Evolutionary conservation across 2,329 filamentous ascomycete genomes (phyloP), one percentile per base, ranked within the genome.

Genomic region (Exutisphaerella laricina): DNA sequence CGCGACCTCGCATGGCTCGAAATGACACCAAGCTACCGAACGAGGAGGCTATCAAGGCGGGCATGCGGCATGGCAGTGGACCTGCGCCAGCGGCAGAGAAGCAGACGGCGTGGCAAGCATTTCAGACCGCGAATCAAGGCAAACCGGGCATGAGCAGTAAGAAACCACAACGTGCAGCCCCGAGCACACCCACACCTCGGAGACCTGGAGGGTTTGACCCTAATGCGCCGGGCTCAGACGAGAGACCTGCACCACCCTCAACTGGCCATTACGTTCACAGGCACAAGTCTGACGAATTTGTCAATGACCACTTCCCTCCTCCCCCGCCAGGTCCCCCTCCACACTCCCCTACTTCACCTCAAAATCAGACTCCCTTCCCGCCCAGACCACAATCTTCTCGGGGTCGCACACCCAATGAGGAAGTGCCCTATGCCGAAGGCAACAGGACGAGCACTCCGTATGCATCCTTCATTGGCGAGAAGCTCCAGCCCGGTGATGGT

Each of bases 191-290:
- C 9, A 65, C 69, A 3, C 73, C 74, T 26, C 75, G 70, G 53
- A 77, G 69, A 57, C 65, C 52, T 5, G 46, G 68, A 32, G 78
- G 76, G 4, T 82, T 80, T 55, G 74, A 78, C 42, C 77, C 78
- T 14, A 70, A 70, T n/a, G 70, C 69, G 5, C 69, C 75, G 22
- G 76, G 73, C n/a, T 75, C 70, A 25, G 78, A 81, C 55, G 78
- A 81, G 53, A 70, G 74, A 25, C 75, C 75, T 58, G 77, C 77
- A 16, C 51, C 50, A 18, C 42, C 47, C 13, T 50, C 52, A 4
- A 53, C 45, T 25, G 46, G 49, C 32, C 51, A 54, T 21, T 60
- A 62, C 32, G 43, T 51, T 9, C 54, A 58, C 17, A 45, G 56
- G 6, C 52, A 60, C 41, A 51, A 51, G 17, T 61, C 59, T 2